phyloP scores from a whole-genome alignment of 139 green algal species.

The Chlorella vulgaris region DNA sequence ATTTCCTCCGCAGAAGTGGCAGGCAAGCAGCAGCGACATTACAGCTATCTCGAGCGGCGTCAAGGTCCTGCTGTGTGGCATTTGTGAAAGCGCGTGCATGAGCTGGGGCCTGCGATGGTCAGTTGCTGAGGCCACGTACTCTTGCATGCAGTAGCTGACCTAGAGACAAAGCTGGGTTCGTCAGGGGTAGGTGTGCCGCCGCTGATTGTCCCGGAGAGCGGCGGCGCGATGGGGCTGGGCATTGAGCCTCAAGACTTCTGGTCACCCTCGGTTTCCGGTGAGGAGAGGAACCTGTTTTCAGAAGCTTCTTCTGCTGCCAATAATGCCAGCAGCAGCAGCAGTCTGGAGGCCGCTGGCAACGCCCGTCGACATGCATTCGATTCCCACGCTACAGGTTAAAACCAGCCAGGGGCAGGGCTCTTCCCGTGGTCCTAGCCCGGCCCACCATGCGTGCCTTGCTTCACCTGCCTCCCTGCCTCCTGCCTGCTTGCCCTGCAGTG shows the following conservation, averaged over 20 bases:
- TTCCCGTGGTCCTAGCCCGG: no score
- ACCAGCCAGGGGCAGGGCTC: no score
- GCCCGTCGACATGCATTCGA: no score
- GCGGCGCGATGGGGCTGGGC: not conserved
- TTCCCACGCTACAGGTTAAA: no score
- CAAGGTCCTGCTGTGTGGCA: not conserved
- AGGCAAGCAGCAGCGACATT: conserved; percentile 31
- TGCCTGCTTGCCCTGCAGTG: conserved; percentile 6
- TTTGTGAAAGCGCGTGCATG: no score
- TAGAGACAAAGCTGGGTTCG: conserved; percentile 19
- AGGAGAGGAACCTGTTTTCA: no score
- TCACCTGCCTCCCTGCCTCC: not conserved
- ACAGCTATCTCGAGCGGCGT: no score
- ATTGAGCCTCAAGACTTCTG: conserved; percentile 50
- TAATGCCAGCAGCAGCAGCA: no score
- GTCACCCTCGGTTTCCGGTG: conserved; percentile 28
- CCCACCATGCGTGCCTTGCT: not conserved
- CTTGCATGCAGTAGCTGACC: conserved; percentile 20
- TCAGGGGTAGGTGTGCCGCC: conserved; percentile 37
- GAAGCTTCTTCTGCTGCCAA: no score
- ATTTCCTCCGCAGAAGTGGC: conserved; percentile 43
- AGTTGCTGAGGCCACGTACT: not conserved
- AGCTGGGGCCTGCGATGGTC: no score
- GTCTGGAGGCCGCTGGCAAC: no score
- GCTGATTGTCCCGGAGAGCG: not conserved